Conservation (phyloP, 1,284 basidiomycete genomes). For the Microstroma glucosiphilum region DNA sequence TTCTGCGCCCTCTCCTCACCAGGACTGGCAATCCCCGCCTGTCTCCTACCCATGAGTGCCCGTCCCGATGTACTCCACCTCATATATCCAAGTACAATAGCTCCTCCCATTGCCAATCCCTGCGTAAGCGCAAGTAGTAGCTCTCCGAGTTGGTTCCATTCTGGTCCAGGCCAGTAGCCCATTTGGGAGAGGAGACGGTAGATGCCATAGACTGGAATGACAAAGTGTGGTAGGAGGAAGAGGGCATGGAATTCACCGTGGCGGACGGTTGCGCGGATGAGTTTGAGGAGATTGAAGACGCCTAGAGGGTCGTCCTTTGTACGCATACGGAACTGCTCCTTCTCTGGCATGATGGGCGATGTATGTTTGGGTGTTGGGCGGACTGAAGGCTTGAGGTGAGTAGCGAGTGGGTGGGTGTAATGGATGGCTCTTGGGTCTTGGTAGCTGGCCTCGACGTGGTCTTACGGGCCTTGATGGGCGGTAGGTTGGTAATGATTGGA, state of each 20-base stretch:
- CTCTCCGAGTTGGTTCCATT: background rate
- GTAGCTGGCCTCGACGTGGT: no score
- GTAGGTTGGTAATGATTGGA: no score
- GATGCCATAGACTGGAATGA: constrained; percentile 5
- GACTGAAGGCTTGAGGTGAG: no score
- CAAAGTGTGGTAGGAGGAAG: constrained; percentile 4
- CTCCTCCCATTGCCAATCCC: background rate
- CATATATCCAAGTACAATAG: background rate
- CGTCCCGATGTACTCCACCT: background rate
- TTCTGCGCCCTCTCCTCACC: constrained; percentile 5
- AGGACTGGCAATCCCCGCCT: background rate
- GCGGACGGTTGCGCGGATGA: background rate
- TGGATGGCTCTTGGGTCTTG: no score
- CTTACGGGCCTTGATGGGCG: no score
- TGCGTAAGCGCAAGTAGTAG: background rate
- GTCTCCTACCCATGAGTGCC: background rate
- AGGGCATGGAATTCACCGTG: constrained; percentile 2
- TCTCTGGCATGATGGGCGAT: no score
- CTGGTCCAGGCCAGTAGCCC: background rate
- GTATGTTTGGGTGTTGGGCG: no score
- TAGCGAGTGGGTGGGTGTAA: no score
- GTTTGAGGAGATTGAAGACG: background rate
- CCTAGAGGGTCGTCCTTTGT: background rate
- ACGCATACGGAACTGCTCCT: constrained; percentile 1
- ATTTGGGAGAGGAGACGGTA: background rate